Evolutionary conservation across 345 rosid species (phyloP), one percentile per base, ranked within the genome.

Genomic region (Corchorus olitorius): DNA sequence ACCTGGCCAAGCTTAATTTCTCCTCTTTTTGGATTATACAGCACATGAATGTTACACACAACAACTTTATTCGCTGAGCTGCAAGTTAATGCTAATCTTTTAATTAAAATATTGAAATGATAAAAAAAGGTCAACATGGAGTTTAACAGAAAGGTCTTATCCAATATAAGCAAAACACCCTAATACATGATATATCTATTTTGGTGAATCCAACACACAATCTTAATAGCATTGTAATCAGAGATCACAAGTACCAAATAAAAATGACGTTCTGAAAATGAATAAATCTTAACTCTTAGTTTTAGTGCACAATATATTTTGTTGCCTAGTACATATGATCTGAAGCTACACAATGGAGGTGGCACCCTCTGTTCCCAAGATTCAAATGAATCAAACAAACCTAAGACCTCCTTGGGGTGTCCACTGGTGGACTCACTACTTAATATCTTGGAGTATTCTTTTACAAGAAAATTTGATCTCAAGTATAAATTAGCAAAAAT

Each of bases 1-100:
- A 93, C 98, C 98, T 93, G 97, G 74, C 99, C 98, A 70, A 95
- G 88, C 86, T 95, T 95, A 72, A 91, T 92, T 80, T 95, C 99
- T 77, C 99, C 99, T 82, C 98, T 87, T 87, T 50, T 93, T 60
- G 99, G 99, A 88, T 95, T 95, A 91, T 86, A 95, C 59, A 93
- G 92, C 75, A 93, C 99, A 20, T 95, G 99, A 80, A 93, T 90
- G 86, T 93, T 95, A 80, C 98, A 95, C 63, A 93, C 37, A 68
- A 89, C 92, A 67, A 95, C 93, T 79, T 85, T 89, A 70, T 71
- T 78, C 56, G 77, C 54, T 27, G 87, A 79, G 79, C 97, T 93
- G 92, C 87, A 85, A 58, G 77, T 34, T 20, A 56, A 76, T 35
- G 37, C 22, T 59, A 39, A 45, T 34, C n/a, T 10, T 65, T 37